Evolutionary conservation across 2,329 filamentous ascomycete species (phyloP), one percentile per base, ranked within the genome.

Genomic region (Talaromyces pinophilus): DNA sequence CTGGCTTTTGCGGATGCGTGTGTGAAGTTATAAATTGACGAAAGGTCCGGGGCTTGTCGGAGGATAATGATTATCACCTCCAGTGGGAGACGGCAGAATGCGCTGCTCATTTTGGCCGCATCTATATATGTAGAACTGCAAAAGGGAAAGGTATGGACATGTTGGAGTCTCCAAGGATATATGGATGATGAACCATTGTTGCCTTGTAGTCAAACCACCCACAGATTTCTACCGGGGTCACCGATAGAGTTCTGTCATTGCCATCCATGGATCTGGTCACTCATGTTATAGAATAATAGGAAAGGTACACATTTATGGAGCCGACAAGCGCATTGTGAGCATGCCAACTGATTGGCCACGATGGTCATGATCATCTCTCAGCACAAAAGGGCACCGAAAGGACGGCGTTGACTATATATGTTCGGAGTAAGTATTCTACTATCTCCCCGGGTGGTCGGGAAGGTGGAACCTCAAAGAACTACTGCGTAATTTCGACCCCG

Each of bases 1-100:
- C 54, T 59, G 54, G 54, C 54, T 59, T 59, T 59, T 59, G 54
- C 30, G 54, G 54, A 59, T 38, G 54, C 54, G n/a, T 7, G 5
- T 38, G 35, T 35, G 30, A 59, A 59, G 54, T 59, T 59, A 7
- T 59, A 35, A 35, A 59, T 59, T 22, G 54, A 59, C 1, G 30
- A 13, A 5, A 59, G 54, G 28, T 59, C 54, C 5, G 54, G 54
- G n/a, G 54, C 54, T n/a, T 59, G 54, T n/a, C 54, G 54, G 54
- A 59, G 54, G 54, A 59, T 59, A 7, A 59, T 59, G 54, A 59
- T 38, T 4, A 59, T 17, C 2, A 59, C 2, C 3, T 59, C 55
- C 33, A 59, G 33, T 4, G 55, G 33, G n/a, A 59, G 33, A 15
- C 33, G 33, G 11, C 4, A 40, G 33, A 59, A 59, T 59, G 33